Conservation (phyloP, 2,329 filamentous ascomycete species). For the Colletotrichum agaves region DNA sequence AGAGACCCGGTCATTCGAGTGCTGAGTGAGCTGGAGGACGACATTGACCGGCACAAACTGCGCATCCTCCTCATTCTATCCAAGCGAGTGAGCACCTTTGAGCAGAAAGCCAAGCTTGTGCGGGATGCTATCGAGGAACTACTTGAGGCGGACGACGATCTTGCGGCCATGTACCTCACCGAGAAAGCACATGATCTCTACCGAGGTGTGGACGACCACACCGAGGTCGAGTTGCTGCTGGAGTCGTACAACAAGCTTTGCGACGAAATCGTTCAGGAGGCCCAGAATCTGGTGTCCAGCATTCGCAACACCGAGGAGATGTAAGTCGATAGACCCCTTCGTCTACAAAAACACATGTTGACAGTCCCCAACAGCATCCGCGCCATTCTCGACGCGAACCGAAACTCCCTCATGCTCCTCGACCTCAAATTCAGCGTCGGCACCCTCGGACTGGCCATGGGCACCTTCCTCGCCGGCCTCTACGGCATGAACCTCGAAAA, state of each 20-base stretch:
- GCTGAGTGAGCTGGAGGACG: conserved; percentile 90
- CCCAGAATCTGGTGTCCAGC: conserved; percentile 89
- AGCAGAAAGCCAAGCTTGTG: conserved; percentile 94
- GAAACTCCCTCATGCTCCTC: conserved; percentile 96
- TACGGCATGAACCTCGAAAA: conserved; percentile 99
- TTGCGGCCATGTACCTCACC: conserved; percentile 94
- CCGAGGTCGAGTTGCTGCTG: conserved; percentile 95
- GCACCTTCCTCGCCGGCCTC: conserved; percentile 96
- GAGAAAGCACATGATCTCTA: conserved; percentile 82
- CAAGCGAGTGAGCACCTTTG: conserved; percentile 95
- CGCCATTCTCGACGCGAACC: conserved; percentile 96
- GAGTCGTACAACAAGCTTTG: conserved; percentile 98
- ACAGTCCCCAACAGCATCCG: conserved; percentile 73
- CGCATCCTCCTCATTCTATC: conserved; percentile 91
- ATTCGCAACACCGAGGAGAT: conserved; percentile 99
- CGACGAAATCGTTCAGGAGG: conserved; percentile 97
- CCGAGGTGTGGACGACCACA: conserved; percentile 86
- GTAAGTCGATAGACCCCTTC: conserved; percentile 63
- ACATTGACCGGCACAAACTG: conserved; percentile 95
- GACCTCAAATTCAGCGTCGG: conserved; percentile 97
- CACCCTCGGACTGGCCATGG: conserved; percentile 92
- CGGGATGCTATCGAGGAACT: conserved; percentile 95
- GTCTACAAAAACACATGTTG: conserved; percentile 32
- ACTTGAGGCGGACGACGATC: conserved; percentile 94
- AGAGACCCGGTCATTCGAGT: conserved; percentile 92